phyloP scores from a whole-genome alignment of 108 stramenopile genomes.

The Nannochloropsis salina region DNA sequence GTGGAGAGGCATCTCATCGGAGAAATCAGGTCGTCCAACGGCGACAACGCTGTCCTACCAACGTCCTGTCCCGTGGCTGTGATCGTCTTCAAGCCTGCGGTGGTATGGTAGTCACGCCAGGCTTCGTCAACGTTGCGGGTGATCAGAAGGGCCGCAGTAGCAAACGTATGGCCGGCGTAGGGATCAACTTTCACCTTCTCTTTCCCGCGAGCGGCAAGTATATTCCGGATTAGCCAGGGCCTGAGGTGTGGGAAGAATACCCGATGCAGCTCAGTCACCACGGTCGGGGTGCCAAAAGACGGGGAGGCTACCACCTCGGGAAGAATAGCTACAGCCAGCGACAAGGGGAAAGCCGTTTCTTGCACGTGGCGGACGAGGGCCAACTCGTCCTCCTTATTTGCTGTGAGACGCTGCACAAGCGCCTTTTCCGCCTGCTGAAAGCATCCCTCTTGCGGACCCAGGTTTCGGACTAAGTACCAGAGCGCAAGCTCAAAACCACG shows the following conservation, averaged over 20 bases:
- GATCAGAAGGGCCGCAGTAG: not conserved
- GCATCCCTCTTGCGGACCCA: not conserved
- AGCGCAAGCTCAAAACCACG: not conserved
- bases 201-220: conserved; percentile 10
- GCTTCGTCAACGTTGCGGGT: conserved; percentile 5
- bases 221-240: not conserved
- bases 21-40: too few relatives aligned
- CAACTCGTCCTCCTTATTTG: not conserved
- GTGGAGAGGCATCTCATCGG: too few relatives aligned
- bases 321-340: not conserved
- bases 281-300: not conserved
- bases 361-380: not conserved
- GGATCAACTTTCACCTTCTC: not conserved
- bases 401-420: not conserved
- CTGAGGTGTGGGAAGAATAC: not conserved
- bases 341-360: not conserved
- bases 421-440: not conserved
- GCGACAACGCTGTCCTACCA: too few relatives aligned
- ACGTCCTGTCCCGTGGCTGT: not conserved
- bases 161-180: not conserved
- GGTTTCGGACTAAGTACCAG: not conserved
- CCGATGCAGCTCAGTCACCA: not conserved
- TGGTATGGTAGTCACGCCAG: not conserved
- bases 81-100: not conserved
- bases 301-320: not conserved